These are phyloP conservation scores for Mycena capillaripes DNA, from an alignment of 768 basidiomycete species.

Conservation along the genomic window DNA sequence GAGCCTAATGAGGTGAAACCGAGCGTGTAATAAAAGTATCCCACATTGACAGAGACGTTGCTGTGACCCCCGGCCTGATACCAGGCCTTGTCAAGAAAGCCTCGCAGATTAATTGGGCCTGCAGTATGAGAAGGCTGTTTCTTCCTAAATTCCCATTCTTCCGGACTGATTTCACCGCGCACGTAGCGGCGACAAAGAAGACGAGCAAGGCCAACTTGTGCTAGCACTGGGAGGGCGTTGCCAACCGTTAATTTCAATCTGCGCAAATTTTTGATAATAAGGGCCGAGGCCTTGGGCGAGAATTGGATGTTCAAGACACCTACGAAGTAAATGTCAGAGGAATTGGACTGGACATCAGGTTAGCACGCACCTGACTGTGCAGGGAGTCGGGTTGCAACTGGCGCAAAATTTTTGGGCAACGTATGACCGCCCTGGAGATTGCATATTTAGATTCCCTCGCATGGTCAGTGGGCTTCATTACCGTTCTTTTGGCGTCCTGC, in stretches of 20 bases:
- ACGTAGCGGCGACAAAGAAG: conserved; percentile 62
- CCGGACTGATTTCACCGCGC: conserved; percentile 60
- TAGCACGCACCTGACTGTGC: conserved; percentile 49
- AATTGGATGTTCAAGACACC: conserved; percentile 4
- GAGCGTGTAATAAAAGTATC: conserved; percentile 57
- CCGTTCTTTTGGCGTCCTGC: conserved; percentile 51
- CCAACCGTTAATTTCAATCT: conserved; percentile 63
- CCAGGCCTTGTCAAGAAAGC: conserved; percentile 64
- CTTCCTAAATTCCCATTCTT: conserved; percentile 67
- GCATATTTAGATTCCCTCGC: not conserved
- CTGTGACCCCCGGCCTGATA: conserved; percentile 57
- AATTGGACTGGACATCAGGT: not conserved
- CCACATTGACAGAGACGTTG: conserved; percentile 59
- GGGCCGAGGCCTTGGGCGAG: not conserved
- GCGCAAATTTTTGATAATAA: conserved; percentile 51
- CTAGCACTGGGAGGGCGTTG: conserved; percentile 61
- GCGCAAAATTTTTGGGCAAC: conserved; percentile 59
- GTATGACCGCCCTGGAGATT: conserved; percentile 68
- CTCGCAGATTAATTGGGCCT: conserved; percentile 67
- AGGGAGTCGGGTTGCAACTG: conserved; percentile 50
- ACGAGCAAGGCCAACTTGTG: conserved; percentile 67
- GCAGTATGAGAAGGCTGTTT: conserved; percentile 62
- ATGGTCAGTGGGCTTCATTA: conserved; percentile 33
- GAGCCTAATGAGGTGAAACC: conserved; percentile 62
- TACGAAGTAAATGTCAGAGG: not conserved